Base-by-base conservation (phyloP, 108 stramenopile genomes). In the Skeletonema grethae region DNA sequence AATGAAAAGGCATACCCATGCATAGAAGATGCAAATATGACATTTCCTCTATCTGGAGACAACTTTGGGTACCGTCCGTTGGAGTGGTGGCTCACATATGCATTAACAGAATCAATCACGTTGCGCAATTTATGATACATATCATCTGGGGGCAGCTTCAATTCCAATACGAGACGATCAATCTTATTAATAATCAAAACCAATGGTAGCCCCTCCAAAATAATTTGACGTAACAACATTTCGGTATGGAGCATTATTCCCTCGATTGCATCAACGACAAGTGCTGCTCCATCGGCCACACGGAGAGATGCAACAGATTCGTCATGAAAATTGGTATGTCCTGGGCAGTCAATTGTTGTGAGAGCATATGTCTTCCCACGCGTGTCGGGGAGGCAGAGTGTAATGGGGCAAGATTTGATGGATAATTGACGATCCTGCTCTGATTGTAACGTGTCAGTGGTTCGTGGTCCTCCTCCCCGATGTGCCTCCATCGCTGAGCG, bases 191-290 rank as follows among this genome's bases (percentile, higher is more conserved):
- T 88, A 55, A 91, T 75, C 43, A 99, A 78, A 12, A 80, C 65
- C 22, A 99, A 41, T 15, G 95, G 89, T 22, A 98, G 36, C 11
- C 97, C 95, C 65, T 94, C 90, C 1, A 72, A 56, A 22, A 97
- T 77, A 9, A 89, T 87, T 64, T 95, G 96, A 46, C 84, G 73
- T 39, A 98, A 48, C 29, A 92, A 38, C 67, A 97, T 84, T 76
- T 96, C 96, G 22, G 98, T 98, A 56, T 93, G 89, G 82, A 96
- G 66, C 94, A 97, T 92, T 64, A 97, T 88, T 7, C 99, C 99
- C 80, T 99, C 99, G 36, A 98, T 82, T 7, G 89, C 96, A 82
- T 99, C 99, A 15, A 99, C 93, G 20, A 97, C 95, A 2, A 99
- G 35, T 10, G 96, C 83, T 4, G 86, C 97, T 16, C 97, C 96